Evolutionary conservation across 176 grass and related monocot species (phyloP).

Genomic region (Musa troglodytarum): DNA sequence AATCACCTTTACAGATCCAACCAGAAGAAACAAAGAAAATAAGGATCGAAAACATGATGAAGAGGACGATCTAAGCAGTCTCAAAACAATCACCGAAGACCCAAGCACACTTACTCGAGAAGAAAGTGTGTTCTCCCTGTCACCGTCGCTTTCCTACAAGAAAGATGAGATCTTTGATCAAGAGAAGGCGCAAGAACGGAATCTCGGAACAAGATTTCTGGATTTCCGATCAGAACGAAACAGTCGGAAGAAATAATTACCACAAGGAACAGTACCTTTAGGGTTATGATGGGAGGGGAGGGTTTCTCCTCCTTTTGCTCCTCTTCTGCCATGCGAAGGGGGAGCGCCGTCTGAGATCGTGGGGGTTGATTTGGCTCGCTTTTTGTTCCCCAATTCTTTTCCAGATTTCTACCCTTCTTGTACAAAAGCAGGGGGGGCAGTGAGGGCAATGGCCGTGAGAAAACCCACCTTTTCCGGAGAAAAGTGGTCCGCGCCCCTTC

Average conservation of each 20-base stretch:
- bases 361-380: not conserved
- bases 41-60: not conserved
- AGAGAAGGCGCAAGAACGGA: not conserved
- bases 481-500: not conserved
- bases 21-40: not conserved
- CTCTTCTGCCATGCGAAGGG: conserved; percentile 30
- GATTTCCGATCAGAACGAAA: not conserved
- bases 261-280: conserved; percentile 22
- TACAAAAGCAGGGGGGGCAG: not conserved
- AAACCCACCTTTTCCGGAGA: not conserved
- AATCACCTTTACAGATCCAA: conserved; percentile 46
- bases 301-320: conserved; percentile 19
- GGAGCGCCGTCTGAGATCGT: not conserved
- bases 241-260: conserved; percentile 1
- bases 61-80: not conserved
- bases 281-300: conserved; percentile 17
- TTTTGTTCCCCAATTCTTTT: not conserved
- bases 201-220: not conserved
- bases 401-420: not conserved
- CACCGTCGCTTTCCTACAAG: conserved; percentile 40
- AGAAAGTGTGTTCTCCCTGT: conserved; percentile 42
- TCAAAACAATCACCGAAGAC: not conserved
- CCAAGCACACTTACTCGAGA: conserved; percentile 46
- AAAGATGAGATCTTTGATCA: conserved; percentile 15
- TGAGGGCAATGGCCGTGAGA: not conserved